These are phyloP conservation scores for Acephala macrosclerotiorum DNA, from an alignment of 2,329 filamentous ascomycete genomes.

Conservation along the genomic window DNA sequence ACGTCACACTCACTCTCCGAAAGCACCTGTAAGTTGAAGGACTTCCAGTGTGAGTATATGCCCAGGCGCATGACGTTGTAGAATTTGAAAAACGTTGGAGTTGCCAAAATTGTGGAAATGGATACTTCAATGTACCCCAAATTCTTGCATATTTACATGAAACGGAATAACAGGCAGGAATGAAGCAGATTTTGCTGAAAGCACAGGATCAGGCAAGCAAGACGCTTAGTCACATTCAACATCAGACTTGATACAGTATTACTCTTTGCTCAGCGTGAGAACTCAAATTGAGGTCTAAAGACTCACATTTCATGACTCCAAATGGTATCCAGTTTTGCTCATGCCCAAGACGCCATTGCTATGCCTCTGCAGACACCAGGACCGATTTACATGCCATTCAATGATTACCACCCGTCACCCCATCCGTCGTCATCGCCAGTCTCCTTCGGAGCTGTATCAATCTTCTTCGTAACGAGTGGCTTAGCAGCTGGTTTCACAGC, in stretches of 20 bases:
- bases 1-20: no score
- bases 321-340: not conserved
- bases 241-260: not conserved
- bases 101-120: no score
- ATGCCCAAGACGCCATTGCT: slow-evolving; percentile 10
- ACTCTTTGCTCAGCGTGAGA: not conserved
- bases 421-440: slow-evolving; percentile 65
- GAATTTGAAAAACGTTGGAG: no score
- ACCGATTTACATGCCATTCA: not conserved
- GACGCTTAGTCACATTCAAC: not conserved
- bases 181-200: not conserved
- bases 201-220: not conserved
- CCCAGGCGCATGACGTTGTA: no score
- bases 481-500: slow-evolving; percentile 46
- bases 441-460: slow-evolving; percentile 71
- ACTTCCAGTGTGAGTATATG: no score
- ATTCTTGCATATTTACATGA: not conserved
- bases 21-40: no score
- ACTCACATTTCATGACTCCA: slow-evolving; percentile 8
- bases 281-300: not conserved
- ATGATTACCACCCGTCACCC: slow-evolving; percentile 68
- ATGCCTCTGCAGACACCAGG: not conserved
- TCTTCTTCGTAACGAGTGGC: slow-evolving; percentile 64
- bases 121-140: no score
- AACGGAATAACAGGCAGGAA: not conserved